Evolutionary conservation across 106 monocot species (phyloP).

Genomic region (Allium cepa): DNA sequence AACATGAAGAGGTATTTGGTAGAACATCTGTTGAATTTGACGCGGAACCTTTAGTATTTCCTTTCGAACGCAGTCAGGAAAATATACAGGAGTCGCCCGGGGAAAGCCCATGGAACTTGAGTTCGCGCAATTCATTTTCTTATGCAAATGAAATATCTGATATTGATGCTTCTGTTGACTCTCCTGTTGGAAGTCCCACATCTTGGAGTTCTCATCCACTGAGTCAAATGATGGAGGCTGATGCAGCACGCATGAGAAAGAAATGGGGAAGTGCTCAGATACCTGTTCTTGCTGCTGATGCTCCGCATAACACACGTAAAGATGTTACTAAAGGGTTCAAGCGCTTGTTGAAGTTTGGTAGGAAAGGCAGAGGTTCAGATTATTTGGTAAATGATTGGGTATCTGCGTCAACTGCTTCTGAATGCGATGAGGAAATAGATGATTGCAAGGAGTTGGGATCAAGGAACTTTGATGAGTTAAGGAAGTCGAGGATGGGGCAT

Average conservation of each 20-base stretch:
- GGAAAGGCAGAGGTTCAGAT: conserved; percentile 53
- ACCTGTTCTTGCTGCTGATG: conserved; percentile 40
- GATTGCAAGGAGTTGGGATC: conserved; percentile 41
- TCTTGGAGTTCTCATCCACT: conserved; percentile 54
- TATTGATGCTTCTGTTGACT: conserved; percentile 56
- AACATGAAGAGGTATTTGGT: conserved; percentile 34
- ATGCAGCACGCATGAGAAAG: conserved; percentile 63
- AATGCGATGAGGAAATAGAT: conserved; percentile 68
- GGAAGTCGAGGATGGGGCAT: conserved; percentile 58
- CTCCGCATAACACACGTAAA: conserved; percentile 45
- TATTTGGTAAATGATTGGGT: conserved; percentile 54
- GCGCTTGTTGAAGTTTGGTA: conserved; percentile 75
- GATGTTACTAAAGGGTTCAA: conserved; percentile 81
- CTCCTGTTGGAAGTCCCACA: conserved; percentile 42
- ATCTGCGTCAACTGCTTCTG: conserved; percentile 75
- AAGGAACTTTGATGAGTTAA: conserved; percentile 35
- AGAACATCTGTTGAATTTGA: conserved; percentile 28
- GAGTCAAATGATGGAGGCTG: conserved; percentile 45
- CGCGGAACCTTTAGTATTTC: conserved; percentile 21
- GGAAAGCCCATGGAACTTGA: conserved; percentile 47
- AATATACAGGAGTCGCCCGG: conserved; percentile 20
- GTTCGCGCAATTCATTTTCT: conserved; percentile 31
- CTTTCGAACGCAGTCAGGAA: conserved; percentile 41
- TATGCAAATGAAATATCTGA: conserved; percentile 64
- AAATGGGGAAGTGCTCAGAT: conserved; percentile 87